Conservation (phyloP, 1,284 basidiomycete species). For the Boletellus deceptivus region DNA sequence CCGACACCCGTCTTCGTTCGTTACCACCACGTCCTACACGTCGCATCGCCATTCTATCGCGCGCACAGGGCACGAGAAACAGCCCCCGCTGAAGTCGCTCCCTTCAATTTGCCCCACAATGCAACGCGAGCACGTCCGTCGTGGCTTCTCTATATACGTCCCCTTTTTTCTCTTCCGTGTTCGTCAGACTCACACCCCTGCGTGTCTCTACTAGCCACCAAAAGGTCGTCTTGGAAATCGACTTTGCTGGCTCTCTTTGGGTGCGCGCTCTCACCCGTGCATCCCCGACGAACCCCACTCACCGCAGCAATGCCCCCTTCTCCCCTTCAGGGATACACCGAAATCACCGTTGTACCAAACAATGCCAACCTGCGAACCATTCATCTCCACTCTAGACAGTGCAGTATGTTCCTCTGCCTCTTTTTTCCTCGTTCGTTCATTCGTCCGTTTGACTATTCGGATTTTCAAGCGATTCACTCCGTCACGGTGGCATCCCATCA, state of each 20-base stretch:
- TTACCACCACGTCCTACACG: conserved; percentile 2
- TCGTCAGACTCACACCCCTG: conserved; percentile 44
- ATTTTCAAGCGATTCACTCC: conserved; percentile 62
- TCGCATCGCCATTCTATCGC: not conserved
- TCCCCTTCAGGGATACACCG: conserved; percentile 76
- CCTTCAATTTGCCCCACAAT: conserved; percentile 26
- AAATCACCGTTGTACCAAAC: conserved; percentile 82
- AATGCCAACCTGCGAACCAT: conserved; percentile 75
- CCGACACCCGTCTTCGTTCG: conserved; percentile 5
- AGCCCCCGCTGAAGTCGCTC: not conserved
- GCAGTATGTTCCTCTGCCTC: conserved; percentile 52
- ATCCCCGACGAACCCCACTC: conserved; percentile 15
- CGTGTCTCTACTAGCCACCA: conserved; percentile 82
- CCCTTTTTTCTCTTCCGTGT: conserved; percentile 25
- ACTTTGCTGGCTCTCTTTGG: conserved; percentile 79
- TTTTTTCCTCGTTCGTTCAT: not conserved
- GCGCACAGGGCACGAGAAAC: not conserved
- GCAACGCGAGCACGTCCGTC: conserved; percentile 72
- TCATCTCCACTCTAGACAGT: conserved; percentile 84
- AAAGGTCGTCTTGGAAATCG: conserved; percentile 87
- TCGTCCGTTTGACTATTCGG: conserved; percentile 13
- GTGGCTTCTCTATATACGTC: conserved; percentile 83
- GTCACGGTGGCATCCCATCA: conserved; percentile 68
- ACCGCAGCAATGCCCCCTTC: conserved; percentile 13
- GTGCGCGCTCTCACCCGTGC: conserved; percentile 38